Evolutionary conservation across 345 rosid species (phyloP), one percentile per base, ranked within the genome.

Genomic region (Xanthoceras sorbifolium): DNA sequence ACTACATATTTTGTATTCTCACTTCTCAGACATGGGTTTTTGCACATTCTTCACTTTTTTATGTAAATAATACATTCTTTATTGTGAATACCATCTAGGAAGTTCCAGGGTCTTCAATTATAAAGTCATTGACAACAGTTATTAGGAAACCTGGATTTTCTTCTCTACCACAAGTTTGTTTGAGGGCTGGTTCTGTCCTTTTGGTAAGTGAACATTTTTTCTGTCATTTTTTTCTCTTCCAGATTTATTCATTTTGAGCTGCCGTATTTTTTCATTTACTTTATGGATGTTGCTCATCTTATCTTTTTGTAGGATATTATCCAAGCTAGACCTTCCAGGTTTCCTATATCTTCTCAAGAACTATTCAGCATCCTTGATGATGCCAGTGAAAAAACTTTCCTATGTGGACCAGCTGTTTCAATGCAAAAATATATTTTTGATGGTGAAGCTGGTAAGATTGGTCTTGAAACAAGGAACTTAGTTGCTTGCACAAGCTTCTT

Each of bases 371-470:
- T 92, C 81, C 97, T 96, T 67, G 99, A 96, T 71, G 93, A 96
- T 80, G 97, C 99, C 78, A 96, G 99, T 86, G 99, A 96, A 84
- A 92, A 84, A 63, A 94, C 94, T 69, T 96, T 96, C 80, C 84
- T 96, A 40, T 78, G 82, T 81, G 93, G 91, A 67, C 78, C 91
- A 60, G 90, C 97, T 64, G 81, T 79, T 25, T 84, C 88, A 79
- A 87, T 97, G 85, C 97, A 94, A 86, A 97, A 87, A 74, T 96
- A 88, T 85, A 86, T 97, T 72, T 97, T 97, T 78, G 91, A 97
- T 63, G 96, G 98, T 48, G 99, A 89, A 83, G 89, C 86, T 48
- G 94, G 87, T 60, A 94, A 88, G 86, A 88, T 82, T 84, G 90
- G 90, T 76, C 88, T 93, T 78, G 99, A 93, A 80, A 81, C 90